These are phyloP conservation scores for Dissophora globulifera DNA, from an alignment of 192 early-diverging fungal genomes.

Conservation along the genomic window DNA sequence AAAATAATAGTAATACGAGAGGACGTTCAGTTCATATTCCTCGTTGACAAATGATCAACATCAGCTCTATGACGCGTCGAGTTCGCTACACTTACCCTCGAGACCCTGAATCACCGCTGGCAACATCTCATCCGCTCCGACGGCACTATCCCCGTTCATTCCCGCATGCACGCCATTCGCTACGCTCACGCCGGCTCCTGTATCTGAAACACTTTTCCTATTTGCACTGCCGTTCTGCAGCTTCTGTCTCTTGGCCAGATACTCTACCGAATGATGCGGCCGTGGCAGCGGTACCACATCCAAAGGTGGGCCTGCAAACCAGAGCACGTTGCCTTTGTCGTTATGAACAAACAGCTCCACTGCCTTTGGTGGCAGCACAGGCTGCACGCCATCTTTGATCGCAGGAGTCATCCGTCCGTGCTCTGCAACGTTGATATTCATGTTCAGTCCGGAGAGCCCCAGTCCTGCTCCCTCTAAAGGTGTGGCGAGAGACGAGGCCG, in stretches of 20 bases:
- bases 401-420: slow-evolving; percentile 33
- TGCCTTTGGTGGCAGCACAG: slow-evolving; percentile 12
- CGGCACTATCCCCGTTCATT: not conserved
- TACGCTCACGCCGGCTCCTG: no score
- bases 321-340: slow-evolving; percentile 48
- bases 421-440: slow-evolving; percentile 20
- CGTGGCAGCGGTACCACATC: slow-evolving; percentile 48
- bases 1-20: no score
- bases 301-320: slow-evolving; percentile 56
- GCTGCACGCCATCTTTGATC: slow-evolving; percentile 9
- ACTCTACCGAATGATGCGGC: slow-evolving; percentile 55
- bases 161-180: not conserved
- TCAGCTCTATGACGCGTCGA: no score
- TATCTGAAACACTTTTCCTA: not conserved
- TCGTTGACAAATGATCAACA: not conserved
- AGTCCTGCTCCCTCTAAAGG: slow-evolving; percentile 15
- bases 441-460: slow-evolving; percentile 23
- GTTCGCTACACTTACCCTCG: slow-evolving; percentile 11
- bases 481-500: not conserved
- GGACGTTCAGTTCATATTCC: not conserved
- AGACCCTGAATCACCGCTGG: slow-evolving; percentile 3
- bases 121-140: not conserved
- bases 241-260: slow-evolving; percentile 31
- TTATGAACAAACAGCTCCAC: slow-evolving; percentile 45
- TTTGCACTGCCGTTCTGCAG: not conserved